These are phyloP conservation scores for Pseudomonodictys pantanalensis DNA, from an alignment of 495 filamentous ascomycete genomes.

Conservation along the genomic window DNA sequence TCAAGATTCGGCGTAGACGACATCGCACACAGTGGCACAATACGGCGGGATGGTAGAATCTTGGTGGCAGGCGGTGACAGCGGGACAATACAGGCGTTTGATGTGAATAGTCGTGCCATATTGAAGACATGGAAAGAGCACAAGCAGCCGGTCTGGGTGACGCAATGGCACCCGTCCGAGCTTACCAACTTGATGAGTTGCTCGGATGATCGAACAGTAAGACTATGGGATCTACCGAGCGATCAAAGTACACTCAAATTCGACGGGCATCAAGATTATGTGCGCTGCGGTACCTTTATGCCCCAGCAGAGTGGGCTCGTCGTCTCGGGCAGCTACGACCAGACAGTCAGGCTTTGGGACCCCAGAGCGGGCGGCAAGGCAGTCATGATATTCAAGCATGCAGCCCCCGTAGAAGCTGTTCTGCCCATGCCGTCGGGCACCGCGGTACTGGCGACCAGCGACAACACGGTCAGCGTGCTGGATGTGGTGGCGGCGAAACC, in stretches of 20 bases:
- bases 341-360: constrained; percentile 92
- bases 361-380: constrained; percentile 54
- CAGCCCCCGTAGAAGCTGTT: constrained; percentile 78
- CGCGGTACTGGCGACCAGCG: constrained; percentile 77
- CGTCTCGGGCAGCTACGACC: constrained; percentile 89
- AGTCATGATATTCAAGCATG: constrained; percentile 82
- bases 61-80: constrained; percentile 86
- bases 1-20: constrained; percentile 74
- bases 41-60: constrained; percentile 83
- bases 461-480: constrained; percentile 87
- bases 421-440: constrained; percentile 83
- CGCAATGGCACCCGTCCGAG: constrained; percentile 81
- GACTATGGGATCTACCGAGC: constrained; percentile 88
- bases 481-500: constrained; percentile 91
- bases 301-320: constrained; percentile 72
- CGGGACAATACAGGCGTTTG: constrained; percentile 91
- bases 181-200: constrained; percentile 79
- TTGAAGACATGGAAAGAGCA: constrained; percentile 95
- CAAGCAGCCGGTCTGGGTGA: constrained; percentile 90
- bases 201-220: constrained; percentile 86
- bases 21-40: constrained; percentile 78
- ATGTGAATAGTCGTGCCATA: constrained; percentile 81
- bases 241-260: constrained; percentile 72
- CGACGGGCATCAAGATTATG: constrained; percentile 89
- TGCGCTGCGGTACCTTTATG: constrained; percentile 81